phyloP scores from a whole-genome alignment of 352 stramenopile species.

The Phytophthora brassicae region DNA sequence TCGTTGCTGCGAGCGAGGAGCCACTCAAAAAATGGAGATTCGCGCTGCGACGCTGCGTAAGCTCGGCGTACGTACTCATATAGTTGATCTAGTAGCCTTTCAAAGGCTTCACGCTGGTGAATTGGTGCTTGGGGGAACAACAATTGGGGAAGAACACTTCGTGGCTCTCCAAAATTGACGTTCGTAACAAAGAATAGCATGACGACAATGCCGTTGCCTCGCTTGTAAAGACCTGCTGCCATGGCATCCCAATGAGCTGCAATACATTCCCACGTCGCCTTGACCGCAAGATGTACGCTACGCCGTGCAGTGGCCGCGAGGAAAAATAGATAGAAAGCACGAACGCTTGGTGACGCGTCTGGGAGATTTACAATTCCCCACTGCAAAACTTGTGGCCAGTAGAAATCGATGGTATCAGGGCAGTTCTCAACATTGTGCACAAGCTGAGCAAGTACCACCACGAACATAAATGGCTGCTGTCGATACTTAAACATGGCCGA shows the following conservation, averaged over 20 bases:
- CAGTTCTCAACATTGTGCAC: constrained; percentile 59
- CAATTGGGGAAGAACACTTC: constrained; percentile 45
- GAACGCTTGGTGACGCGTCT: constrained; percentile 51
- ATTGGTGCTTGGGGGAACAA: constrained; percentile 44
- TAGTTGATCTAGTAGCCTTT: constrained; percentile 38
- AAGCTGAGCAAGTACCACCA: constrained; percentile 62
- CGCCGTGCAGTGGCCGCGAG: constrained; percentile 51
- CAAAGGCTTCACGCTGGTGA: constrained; percentile 48
- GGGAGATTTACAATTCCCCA: constrained; percentile 57
- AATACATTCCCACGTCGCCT: constrained; percentile 67
- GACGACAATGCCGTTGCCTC: constrained; percentile 48
- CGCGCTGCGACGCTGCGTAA: constrained; percentile 36
- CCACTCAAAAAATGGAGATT: constrained; percentile 61
- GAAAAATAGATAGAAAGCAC: constrained; percentile 69
- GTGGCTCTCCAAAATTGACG: constrained; percentile 52
- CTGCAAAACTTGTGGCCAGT: constrained; percentile 71
- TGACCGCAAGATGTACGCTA: constrained; percentile 56
- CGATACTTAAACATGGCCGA: constrained; percentile 67
- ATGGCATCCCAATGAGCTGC: constrained; percentile 66
- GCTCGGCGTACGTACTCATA: constrained; percentile 42
- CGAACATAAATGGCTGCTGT: constrained; percentile 72
- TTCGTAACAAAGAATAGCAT: constrained; percentile 72
- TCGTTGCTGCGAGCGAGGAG: constrained; percentile 54
- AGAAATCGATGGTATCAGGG: constrained; percentile 63
- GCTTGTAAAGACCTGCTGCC: constrained; percentile 38